Base-by-base conservation (phyloP, 768 basidiomycete genomes). In the Pisolithus albus region DNA sequence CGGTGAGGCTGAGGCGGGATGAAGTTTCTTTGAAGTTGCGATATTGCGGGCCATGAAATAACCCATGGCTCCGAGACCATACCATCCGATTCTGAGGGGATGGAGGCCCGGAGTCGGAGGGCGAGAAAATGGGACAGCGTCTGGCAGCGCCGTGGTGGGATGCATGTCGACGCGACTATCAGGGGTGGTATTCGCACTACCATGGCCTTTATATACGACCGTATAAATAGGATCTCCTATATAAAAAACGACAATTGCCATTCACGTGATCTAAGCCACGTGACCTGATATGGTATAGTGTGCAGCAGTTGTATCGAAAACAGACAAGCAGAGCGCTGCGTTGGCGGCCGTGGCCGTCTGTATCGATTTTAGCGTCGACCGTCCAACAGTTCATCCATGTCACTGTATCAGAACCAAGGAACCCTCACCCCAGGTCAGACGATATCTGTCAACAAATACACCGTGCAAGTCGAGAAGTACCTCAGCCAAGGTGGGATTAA, bases 401-500 rank as follows among this genome's bases (percentile, higher is more conserved):
- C 77, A 62, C 70, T 71, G 18, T 76, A 76, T 66, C 57, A 62
- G 21, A 78, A 78, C 67, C 83, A 86, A 65, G 86, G 84, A 26
- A 86, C 88, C 2, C 75, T 90, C 15, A 68, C 80, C 37, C 79
- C 86, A 5, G 96, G 96, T 4, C 92, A 96, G 66, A 79, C 85
- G 45, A 90, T 99, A 60, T 73, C 82, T 5, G 91, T 99, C 52
- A 92, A 92, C 71, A 89, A 90, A 61, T 86, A 87, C 70, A 81
- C 76, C 18, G 93, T 99, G 49, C 84, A 88, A 61, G 90, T 99
- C 42, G 94, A 98, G 65, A 82, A 86, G 64, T 98, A 96, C 75
- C 80, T 99, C 47, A 89, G 87, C 40, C 95, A 99, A 84, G 96
- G 93, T 86, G 74, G 65, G 43, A 38, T 49, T 24, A 51, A 46